These are phyloP conservation scores for Umbelopsis isabellina DNA, from an alignment of 192 early-diverging fungal genomes.

Conservation along the genomic window DNA sequence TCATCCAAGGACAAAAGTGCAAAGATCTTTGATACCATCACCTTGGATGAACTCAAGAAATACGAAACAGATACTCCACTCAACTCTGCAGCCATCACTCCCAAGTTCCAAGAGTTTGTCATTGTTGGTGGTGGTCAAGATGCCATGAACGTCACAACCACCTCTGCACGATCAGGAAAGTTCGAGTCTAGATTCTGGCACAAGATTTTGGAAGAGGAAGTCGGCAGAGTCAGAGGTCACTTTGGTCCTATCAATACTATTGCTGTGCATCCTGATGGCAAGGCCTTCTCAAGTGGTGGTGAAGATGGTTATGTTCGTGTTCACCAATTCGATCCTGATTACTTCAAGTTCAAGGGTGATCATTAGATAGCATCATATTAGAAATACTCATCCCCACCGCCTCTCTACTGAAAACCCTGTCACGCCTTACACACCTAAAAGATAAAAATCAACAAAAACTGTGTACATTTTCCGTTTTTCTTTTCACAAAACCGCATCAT, in stretches of 20 bases:
- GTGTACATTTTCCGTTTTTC: conserved; percentile 23
- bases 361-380: conserved; percentile 38
- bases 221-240: conserved; percentile 96
- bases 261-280: conserved; percentile 95
- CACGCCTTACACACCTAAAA: neutral
- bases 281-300: conserved; percentile 91
- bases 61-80: conserved; percentile 87
- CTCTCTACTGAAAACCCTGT: neutral
- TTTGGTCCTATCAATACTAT: conserved; percentile 99
- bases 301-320: conserved; percentile 98
- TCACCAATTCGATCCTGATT: conserved; percentile 95
- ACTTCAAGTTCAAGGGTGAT: conserved; percentile 89
- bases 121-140: conserved; percentile 98
- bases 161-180: conserved; percentile 87
- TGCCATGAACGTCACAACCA: conserved; percentile 96
- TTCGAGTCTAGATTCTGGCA: conserved; percentile 99
- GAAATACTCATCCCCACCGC: conserved; percentile 5
- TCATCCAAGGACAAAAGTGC: conserved; percentile 94
- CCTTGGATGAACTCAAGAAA: conserved; percentile 81
- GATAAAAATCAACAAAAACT: neutral
- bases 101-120: conserved; percentile 79
- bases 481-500: neutral
- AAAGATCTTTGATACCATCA: conserved; percentile 85
- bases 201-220: conserved; percentile 94
- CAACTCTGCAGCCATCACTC: conserved; percentile 92